Evolutionary conservation across 305 asterid genomes (phyloP).

Genomic region (Salvia sclarea): DNA sequence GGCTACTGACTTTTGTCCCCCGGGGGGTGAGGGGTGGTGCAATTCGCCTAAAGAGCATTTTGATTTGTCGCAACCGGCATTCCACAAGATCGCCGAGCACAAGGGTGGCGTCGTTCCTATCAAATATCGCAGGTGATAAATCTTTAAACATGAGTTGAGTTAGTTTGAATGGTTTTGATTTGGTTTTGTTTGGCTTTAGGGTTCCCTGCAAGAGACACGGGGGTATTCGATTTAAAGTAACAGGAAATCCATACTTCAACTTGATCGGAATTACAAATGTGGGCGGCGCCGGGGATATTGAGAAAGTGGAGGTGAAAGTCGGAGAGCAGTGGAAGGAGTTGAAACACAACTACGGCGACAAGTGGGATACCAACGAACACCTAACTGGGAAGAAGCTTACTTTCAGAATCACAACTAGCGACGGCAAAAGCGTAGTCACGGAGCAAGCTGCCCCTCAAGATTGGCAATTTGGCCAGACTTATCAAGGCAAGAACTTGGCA

Average conservation of each 20-base stretch:
- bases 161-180: background rate
- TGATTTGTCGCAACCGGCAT: slow-evolving; percentile 47
- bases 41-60: slow-evolving; percentile 44
- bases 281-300: slow-evolving; percentile 50
- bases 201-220: slow-evolving; percentile 48
- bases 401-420: slow-evolving; percentile 46
- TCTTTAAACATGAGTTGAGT: background rate
- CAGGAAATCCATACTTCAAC: slow-evolving; percentile 44
- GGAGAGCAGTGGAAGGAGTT: slow-evolving; percentile 35
- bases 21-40: slow-evolving; percentile 45
- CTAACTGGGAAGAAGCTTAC: slow-evolving; percentile 38
- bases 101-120: slow-evolving; percentile 48
- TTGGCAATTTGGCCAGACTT: slow-evolving; percentile 60
- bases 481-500: slow-evolving; percentile 36
- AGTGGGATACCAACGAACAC: slow-evolving; percentile 43
- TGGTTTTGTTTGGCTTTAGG: slow-evolving; percentile 28
- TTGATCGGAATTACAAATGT: slow-evolving; percentile 43
- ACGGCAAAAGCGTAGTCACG: slow-evolving; percentile 37
- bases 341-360: slow-evolving; percentile 51
- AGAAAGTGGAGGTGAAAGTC: slow-evolving; percentile 33
- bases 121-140: slow-evolving; percentile 39
- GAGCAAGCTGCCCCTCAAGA: slow-evolving; percentile 24
- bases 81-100: slow-evolving; percentile 44
- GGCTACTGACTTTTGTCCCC: slow-evolving; percentile 47
- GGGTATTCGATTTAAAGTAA: slow-evolving; percentile 41